A percentile compares a stretch with the other conserved stretches of the same genome.
These are phyloP conservation scores for Chlamydomonas asymmetrica DNA, from an alignment of 139 green algal species.

Conservation along the genomic window DNA sequence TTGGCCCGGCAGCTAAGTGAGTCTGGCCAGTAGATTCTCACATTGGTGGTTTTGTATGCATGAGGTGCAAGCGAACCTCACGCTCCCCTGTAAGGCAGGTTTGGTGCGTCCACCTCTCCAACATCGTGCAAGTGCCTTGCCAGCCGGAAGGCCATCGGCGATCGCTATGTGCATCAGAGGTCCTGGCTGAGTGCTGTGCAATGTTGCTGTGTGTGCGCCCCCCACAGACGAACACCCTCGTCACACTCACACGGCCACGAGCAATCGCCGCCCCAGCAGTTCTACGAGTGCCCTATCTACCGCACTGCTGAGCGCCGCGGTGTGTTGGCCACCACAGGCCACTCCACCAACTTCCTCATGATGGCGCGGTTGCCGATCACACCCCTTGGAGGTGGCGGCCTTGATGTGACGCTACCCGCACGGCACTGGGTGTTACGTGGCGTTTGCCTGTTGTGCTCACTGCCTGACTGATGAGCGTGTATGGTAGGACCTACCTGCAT, in stretches of 20 bases:
- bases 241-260: no score
- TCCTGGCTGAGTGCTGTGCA: not conserved
- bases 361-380: constrained; percentile 55
- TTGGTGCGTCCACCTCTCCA: not conserved
- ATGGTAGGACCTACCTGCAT: no score
- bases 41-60: not conserved
- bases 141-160: not conserved
- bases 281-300: constrained; percentile 77
- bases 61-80: not conserved
- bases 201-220: not conserved
- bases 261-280: constrained; percentile 16
- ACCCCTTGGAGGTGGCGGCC: not conserved
- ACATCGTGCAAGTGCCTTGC: not conserved
- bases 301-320: constrained; percentile 67
- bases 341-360: constrained; percentile 84
- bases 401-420: not conserved
- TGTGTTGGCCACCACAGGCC: constrained; percentile 67
- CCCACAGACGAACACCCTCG: no score
- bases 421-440: constrained; percentile 68
- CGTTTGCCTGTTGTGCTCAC: constrained; percentile 54
- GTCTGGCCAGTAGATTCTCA: not conserved
- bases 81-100: not conserved
- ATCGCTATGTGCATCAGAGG: not conserved
- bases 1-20: no score
- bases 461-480: constrained; percentile 38